These are phyloP conservation scores for Aspergillus candidus DNA, from an alignment of 2,329 filamentous ascomycete species.

Conservation along the genomic window DNA sequence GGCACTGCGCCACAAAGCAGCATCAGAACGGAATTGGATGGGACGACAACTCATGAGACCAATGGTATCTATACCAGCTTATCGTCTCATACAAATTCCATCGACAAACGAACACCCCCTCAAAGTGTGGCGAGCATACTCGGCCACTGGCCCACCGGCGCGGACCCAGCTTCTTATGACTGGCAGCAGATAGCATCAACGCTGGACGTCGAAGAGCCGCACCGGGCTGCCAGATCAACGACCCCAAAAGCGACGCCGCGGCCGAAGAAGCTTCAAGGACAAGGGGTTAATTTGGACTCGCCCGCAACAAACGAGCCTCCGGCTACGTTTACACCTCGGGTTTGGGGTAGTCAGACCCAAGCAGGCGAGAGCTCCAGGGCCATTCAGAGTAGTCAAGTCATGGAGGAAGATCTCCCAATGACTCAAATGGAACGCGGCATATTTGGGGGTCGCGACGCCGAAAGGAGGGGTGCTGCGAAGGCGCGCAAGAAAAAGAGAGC, in stretches of 20 bases:
- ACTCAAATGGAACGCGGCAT: constrained; percentile 36
- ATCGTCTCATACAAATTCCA: constrained; percentile 26
- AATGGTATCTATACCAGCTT: constrained; percentile 16
- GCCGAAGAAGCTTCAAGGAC: no score
- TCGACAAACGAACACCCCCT: constrained; percentile 14
- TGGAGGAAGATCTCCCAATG: constrained; percentile 31
- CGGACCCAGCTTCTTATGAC: constrained; percentile 28
- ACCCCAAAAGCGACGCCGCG: constrained; percentile 13
- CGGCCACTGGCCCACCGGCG: constrained; percentile 32
- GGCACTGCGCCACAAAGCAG: not conserved
- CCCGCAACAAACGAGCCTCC: constrained; percentile 15
- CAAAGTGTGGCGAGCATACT: constrained; percentile 25
- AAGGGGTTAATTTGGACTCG: no score
- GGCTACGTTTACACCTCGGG: constrained; percentile 17
- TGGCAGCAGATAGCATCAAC: constrained; percentile 24
- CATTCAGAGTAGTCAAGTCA: constrained; percentile 30
- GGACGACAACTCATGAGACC: not conserved
- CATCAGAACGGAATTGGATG: not conserved
- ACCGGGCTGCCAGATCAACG: constrained; percentile 7
- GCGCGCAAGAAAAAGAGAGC: constrained; percentile 35
- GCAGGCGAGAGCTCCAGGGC: constrained; percentile 9
- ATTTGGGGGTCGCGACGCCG: constrained; percentile 33
- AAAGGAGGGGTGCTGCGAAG: constrained; percentile 23
- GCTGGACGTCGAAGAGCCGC: constrained; percentile 17
- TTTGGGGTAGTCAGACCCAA: constrained; percentile 32